A percentile compares a stretch with the other conserved stretches of the same genome.
phyloP scores from a whole-genome alignment of 1,139 yeast species.

The Blastobotrys serpentis region DNA sequence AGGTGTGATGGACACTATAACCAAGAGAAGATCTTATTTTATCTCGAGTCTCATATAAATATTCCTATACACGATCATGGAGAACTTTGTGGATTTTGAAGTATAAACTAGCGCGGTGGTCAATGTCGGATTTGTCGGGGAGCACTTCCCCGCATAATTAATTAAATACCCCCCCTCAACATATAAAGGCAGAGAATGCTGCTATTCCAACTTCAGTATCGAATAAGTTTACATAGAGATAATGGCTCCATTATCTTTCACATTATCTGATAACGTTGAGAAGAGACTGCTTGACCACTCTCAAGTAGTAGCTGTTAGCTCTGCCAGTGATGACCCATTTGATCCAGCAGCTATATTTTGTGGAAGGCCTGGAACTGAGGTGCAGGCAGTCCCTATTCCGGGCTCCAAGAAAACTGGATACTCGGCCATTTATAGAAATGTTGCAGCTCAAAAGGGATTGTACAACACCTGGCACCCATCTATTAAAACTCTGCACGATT shows the following conservation, averaged over 20 bases:
- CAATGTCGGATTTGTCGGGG: too few species aligned
- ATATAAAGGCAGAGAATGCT: too few species aligned
- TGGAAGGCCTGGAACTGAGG: conserved; percentile 22
- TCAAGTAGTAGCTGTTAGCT: not conserved
- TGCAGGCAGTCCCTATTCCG: conserved; percentile 47
- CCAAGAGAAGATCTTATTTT: too few species aligned
- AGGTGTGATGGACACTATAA: too few species aligned
- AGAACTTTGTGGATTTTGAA: too few species aligned
- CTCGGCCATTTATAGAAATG: conserved; percentile 56
- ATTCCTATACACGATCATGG: too few species aligned
- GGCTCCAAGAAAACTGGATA: conserved; percentile 49
- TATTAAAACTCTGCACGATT: conserved; percentile 50
- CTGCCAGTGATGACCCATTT: conserved; percentile 8
- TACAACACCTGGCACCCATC: conserved; percentile 50
- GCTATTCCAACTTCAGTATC: too few species aligned
- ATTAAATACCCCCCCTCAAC: too few species aligned
- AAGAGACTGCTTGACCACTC: conserved; percentile 17
- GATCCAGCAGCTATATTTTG: not conserved
- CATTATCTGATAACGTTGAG: conserved; percentile 21
- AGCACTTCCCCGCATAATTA: not conserved
- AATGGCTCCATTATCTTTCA: conserved; percentile 8
- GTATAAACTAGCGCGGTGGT: too few species aligned
- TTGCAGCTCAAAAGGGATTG: conserved; percentile 40
- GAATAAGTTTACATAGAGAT: not conserved
- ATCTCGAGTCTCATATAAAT: too few species aligned